Base-by-base conservation (phyloP, 768 basidiomycete species). In the Dacryopinax primogenitus region DNA sequence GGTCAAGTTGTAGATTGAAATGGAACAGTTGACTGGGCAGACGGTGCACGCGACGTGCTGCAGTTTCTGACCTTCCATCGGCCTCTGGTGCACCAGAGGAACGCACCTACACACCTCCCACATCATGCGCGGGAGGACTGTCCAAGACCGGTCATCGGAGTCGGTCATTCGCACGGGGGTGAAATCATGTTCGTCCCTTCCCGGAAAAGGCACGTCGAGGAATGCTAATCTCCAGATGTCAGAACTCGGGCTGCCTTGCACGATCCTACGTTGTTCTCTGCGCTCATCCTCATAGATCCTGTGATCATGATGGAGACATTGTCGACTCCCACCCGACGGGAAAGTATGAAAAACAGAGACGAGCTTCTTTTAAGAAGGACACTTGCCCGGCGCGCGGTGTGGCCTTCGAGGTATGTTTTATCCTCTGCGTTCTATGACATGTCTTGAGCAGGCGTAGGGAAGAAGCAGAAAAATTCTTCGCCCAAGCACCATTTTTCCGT, bases 81-180 rank as follows among this genome's bases (percentile, higher is more conserved):
- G 18, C 51, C 51, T 11, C 30, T 58, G 4, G 32, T 30, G 13
- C 4, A 6, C 23, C 26, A 11, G 3, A 72, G 78, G 3, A 6
- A 6, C 23, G 51, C 51, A 11, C 51, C 51, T 58, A 6, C 32
- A 13, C 51, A 58, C 30, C 51, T 58, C 23, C 51, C 51, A 30
- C 26, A 9, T 6, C 51, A 58, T 30, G 30, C 26, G 13, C 12
- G 9, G 51, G 51, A 58, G 18, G 26, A 11, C 4, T 2, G 32
- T 9, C 51, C 51, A 18, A 26, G 51, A 9, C 12, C 15, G 51
- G 51, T 92, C 1, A 77, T 92, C 23, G 83, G 78, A 3, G 76
- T 92, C 1, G 92, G 91, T 0, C 93, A 96, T 72, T 93, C 91
- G 0, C 84, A 90, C 63, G 90, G 93, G 21, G 92, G 88, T 1